Percentiles rank a stretch among this genome's conserved stretches.
Evolutionary conservation across 371 early-diverging fungal genomes (phyloP).

Genomic region (Syncephalastrum monosporum): DNA sequence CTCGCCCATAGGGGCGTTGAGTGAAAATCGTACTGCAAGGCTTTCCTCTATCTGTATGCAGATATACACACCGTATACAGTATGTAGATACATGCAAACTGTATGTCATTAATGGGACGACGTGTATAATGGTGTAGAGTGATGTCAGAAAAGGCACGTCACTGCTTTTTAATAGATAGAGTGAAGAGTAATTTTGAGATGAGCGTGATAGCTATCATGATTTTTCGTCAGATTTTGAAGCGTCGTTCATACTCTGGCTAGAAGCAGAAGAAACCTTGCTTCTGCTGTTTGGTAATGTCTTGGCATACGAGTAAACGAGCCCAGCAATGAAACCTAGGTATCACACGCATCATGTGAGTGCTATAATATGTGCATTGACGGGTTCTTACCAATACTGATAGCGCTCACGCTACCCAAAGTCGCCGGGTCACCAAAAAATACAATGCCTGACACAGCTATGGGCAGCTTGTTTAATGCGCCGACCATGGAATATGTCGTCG

Average conservation of each 20-base stretch:
- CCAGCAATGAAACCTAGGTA: constrained; percentile 72
- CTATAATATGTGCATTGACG: constrained; percentile 9
- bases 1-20: no score
- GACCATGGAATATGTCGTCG: constrained; percentile 98
- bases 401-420: constrained; percentile 80
- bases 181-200: no score
- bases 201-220: background rate
- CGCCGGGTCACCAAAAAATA: constrained; percentile 91
- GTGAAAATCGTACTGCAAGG: no score
- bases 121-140: no score
- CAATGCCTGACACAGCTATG: constrained; percentile 92
- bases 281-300: constrained; percentile 18
- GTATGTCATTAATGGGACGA: no score
- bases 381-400: constrained; percentile 61
- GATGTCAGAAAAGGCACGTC: no score
- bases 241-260: constrained; percentile 32
- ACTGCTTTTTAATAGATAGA: no score
- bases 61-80: no score
- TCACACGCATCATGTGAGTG: no score
- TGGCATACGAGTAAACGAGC: constrained; percentile 83
- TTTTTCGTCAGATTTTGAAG: constrained; percentile 25
- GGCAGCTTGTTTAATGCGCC: constrained; percentile 99
- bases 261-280: constrained; percentile 23
- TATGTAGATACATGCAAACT: no score
- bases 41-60: no score